Percentiles rank a stretch among this genome's conserved stretches.
Conservation (phyloP, 2,329 filamentous ascomycete genomes). For the Emericellopsis atlantica region DNA sequence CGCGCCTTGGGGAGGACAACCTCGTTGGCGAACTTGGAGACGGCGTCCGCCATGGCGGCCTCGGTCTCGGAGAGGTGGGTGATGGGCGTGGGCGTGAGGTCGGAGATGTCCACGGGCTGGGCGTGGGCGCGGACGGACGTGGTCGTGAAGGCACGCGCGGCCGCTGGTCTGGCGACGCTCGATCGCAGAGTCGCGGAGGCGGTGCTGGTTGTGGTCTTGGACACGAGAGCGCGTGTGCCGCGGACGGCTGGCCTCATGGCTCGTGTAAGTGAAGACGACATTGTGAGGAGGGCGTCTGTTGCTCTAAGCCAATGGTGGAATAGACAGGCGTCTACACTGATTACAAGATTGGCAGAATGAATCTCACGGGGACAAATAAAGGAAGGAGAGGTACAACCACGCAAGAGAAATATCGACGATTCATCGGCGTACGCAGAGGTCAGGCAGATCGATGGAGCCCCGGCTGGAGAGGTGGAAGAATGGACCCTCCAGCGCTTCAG, state of each 20-base stretch:
- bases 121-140: constrained; percentile 31
- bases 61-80: constrained; percentile 87
- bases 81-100: constrained; percentile 82
- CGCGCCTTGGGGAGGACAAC: constrained; percentile 82
- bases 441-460: not conserved
- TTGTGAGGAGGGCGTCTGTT: constrained; percentile 3
- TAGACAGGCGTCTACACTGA: not conserved
- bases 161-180: constrained; percentile 4
- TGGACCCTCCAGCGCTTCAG: constrained; percentile 4
- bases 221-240: constrained; percentile 19
- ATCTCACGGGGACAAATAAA: not conserved
- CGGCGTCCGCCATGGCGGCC: constrained; percentile 74
- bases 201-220: constrained; percentile 13
- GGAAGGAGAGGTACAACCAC: not conserved
- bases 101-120: constrained; percentile 46
- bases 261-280: constrained; percentile 35
- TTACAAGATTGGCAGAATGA: too few species aligned
- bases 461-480: not conserved
- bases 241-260: constrained; percentile 37
- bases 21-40: constrained; percentile 83
- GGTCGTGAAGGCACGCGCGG: constrained; percentile 49
- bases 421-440: not conserved
- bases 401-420: not conserved
- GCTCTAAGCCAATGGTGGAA: not conserved
- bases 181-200: too few species aligned